Evolutionary conservation across 805 yeast genomes (phyloP), one percentile per base, ranked within the genome.

Genomic region (Cyberlindnera amylophila): DNA sequence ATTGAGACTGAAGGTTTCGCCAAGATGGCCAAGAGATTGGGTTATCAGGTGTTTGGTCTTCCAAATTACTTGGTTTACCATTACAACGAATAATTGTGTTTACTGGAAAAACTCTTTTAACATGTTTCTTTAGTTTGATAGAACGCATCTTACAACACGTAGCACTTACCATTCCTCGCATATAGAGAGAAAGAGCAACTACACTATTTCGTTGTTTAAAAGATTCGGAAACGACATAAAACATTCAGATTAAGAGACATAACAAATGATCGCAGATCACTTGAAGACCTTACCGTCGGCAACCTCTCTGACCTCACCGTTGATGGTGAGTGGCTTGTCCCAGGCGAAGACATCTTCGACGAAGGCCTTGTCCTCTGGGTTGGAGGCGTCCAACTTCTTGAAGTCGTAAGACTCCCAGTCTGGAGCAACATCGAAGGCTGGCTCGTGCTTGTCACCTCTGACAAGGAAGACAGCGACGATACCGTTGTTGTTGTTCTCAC

Each of bases 1-100:
- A 89, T 93, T 50, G 99, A 93, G 70, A 90, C 97, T 9, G 99
- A 93, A 67, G 99, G 99, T 14, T 93, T 93, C 66, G 97, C 93
- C n/a, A 84, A 83, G 64, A 93, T 93, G 98, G 96, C 96, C 34
- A 88, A 89, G 64, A 74, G 98, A 54, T 72, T 93, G 49, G 96
- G 96, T 26, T 90, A 93, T 65, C 86, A 83, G 55, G 89, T 90
- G 17, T 83, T 72, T 61, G 99, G 99, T 5, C 73, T 93, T 59
- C 99, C 98, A 41, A 89, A 93, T 65, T 93, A 93, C 64, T 67
- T 91, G 59, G 97, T 93, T 21, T 91, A 77, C 64, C 99, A 91
- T 57, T 83, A 77, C 67, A 87, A 91, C 60, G 97, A 91, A 61
- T 81, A 32, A 41, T 16, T 9, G 11, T 30, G 14, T 36, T 17